Percentiles rank a stretch among this genome's conserved stretches.
Conservation (phyloP, 2,329 filamentous ascomycete species). For the Colletotrichum endophyticum region DNA sequence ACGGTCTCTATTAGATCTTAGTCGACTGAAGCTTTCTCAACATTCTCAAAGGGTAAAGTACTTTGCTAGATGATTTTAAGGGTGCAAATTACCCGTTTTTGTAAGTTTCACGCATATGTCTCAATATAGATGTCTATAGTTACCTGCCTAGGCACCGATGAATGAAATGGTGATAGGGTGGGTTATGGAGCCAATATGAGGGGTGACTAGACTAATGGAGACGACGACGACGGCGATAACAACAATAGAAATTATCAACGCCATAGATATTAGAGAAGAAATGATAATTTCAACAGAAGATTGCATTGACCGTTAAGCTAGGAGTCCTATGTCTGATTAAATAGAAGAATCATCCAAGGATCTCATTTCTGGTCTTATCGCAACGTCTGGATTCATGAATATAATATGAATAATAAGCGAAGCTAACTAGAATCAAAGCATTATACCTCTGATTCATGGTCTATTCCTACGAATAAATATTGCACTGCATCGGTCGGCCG, state of each 20-base stretch:
- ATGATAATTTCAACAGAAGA: accelerated
- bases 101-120: background rate
- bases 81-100: too few relatives aligned
- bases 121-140: accelerated
- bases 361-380: too few relatives aligned
- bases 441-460: accelerated
- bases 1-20: too few relatives aligned
- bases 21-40: background rate
- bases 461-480: accelerated
- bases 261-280: background rate
- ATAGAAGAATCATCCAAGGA: accelerated
- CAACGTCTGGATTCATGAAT: too few relatives aligned
- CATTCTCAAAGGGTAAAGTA: background rate
- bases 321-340: accelerated
- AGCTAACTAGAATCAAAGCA: too few relatives aligned
- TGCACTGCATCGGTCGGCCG: too few relatives aligned
- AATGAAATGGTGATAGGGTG: accelerated
- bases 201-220: accelerated
- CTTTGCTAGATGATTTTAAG: too few relatives aligned
- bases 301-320: accelerated
- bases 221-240: too few relatives aligned
- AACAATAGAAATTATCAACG: accelerated
- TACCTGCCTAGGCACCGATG: accelerated
- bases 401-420: accelerated
- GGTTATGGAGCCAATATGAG: accelerated